These are phyloP conservation scores for Salicornia ramosissima DNA, from an alignment of 148 eudicot genomes.

Conservation along the genomic window DNA sequence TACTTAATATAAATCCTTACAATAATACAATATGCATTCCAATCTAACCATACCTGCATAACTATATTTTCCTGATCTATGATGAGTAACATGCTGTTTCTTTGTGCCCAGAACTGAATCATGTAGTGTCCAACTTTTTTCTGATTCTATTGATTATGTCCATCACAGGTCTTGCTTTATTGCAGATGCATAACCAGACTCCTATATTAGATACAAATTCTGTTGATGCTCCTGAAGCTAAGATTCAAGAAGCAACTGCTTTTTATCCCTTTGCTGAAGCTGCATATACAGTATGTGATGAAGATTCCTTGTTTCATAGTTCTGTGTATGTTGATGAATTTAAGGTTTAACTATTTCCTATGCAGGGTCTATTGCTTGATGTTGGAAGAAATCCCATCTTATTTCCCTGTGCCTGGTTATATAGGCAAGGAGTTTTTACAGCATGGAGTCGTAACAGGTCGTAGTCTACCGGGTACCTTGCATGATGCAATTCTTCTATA, in stretches of 20 bases:
- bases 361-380: constrained; percentile 79
- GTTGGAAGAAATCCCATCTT: constrained; percentile 69
- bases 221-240: constrained; percentile 48
- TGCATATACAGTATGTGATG: constrained; percentile 57
- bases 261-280: constrained; percentile 80
- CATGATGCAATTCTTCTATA: constrained; percentile 25
- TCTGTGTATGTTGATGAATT: constrained; percentile 4
- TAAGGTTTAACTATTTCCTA: constrained; percentile 9
- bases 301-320: constrained; percentile 1
- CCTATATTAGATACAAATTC: constrained; percentile 39
- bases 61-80: neutral
- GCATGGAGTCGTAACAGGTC: constrained; percentile 74
- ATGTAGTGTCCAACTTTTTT: neutral
- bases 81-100: neutral
- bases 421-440: constrained; percentile 70
- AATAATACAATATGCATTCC: no score
- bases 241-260: constrained; percentile 45
- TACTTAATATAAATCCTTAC: no score
- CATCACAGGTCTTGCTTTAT: constrained; percentile 54
- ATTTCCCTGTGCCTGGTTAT: constrained; percentile 76
- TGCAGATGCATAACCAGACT: constrained; percentile 38
- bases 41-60: neutral
- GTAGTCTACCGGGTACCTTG: constrained; percentile 29
- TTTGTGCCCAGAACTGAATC: neutral
- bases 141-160: neutral